Evolutionary conservation across 371 early-diverging fungal genomes (phyloP), one percentile per base, ranked within the genome.

Genomic region (Apophysomyces variabilis): DNA sequence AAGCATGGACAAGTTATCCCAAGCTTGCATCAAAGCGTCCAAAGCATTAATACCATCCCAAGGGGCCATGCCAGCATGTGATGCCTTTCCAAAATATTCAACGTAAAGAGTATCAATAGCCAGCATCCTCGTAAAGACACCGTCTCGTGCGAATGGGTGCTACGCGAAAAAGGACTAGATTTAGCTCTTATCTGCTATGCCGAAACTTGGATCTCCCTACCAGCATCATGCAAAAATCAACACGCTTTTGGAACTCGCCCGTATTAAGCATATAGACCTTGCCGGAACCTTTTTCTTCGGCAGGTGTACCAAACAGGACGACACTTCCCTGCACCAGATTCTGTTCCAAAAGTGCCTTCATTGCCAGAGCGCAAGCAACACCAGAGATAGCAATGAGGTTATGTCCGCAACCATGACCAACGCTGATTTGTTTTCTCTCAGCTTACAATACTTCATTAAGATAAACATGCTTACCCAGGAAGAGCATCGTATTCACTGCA

Each of bases 301-400:
- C 93, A 5, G 95, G 94, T 3, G 92, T 92, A 18, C 93, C 95
- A 82, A 88, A 91, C 50, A 93, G 74, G 45, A 76, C 84, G 57
- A 93, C 87, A 13, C 76, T 74, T 14, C 89, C 92, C 8, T 76
- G 61, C 41, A 92, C 66, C 14, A 79, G 46, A 37, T 79, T 77
- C 38, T 71, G 60, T 57, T 88, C 79, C 66, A 91, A 64, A 18
- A 84, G 85, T 8, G 76, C 62, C 61, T 85, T 83, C 9, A 87
- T 68, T 7, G 86, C 90, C 38, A 89, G 56, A 11, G 90, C 86
- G 54, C 87, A 83, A 12, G 88, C 91, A 7, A 92, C 74, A 6
- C 91, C 91, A 7, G 86, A 76, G 66, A 92, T 86, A 6, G 90
- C 90, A 60, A 92, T 91, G 39, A 90, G 62, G 56, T 90, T 88